A percentile compares a stretch with the other conserved stretches of the same genome.
Evolutionary conservation across 805 yeast species (phyloP).

Genomic region (Teunomyces tritomae): DNA sequence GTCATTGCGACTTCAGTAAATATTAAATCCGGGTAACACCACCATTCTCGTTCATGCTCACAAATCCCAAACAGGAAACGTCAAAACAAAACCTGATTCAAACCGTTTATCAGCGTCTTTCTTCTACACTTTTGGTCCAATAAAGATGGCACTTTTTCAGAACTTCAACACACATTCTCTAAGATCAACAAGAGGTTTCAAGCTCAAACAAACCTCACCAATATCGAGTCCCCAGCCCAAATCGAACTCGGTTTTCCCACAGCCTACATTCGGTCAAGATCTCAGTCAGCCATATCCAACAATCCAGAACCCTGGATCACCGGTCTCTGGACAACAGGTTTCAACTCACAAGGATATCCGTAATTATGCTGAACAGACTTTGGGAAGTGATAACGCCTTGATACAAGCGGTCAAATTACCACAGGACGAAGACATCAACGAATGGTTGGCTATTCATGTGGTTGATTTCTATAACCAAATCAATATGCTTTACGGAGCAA

Average conservation of each 20-base stretch:
- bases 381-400: constrained; percentile 88
- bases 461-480: constrained; percentile 95
- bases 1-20: neutral
- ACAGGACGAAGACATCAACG: constrained; percentile 84
- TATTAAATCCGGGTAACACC: neutral
- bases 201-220: constrained; percentile 38
- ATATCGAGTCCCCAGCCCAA: constrained; percentile 39
- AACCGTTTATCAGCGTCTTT: neutral
- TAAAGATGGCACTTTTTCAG: constrained; percentile 38
- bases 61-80: constrained; percentile 5
- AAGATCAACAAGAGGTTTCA: constrained; percentile 43
- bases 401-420: constrained; percentile 94
- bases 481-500: constrained; percentile 93
- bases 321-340: constrained; percentile 29
- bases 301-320: constrained; percentile 14
- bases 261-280: constrained; percentile 17
- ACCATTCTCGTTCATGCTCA: neutral
- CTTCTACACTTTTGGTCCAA: neutral
- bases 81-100: neutral
- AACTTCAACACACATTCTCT: constrained; percentile 44
- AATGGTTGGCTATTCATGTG: constrained; percentile 97
- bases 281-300: constrained; percentile 28
- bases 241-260: constrained; percentile 33
- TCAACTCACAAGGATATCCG: constrained; percentile 70
- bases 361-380: constrained; percentile 88